Base-by-base conservation (phyloP, 805 yeast species). In the Wickerhamomyces rabaulensis region DNA sequence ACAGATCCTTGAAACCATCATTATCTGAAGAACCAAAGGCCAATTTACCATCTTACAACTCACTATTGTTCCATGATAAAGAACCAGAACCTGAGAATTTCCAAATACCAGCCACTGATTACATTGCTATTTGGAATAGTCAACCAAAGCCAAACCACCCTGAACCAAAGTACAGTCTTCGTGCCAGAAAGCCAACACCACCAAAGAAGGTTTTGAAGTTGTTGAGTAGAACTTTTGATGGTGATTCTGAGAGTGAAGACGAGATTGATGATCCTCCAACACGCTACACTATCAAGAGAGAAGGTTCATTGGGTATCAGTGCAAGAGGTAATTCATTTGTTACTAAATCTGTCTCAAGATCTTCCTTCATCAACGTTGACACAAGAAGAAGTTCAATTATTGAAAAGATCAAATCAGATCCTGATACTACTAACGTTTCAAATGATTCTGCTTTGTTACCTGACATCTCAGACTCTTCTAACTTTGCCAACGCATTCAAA, bases 391-490 rank as follows among this genome's bases (percentile, higher is more conserved):
- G 51, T 10, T 58, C 62, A 1, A 36, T 36, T 7, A 36, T 36
- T 12, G 39, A 36, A 7, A 19, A 36, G 19, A 5, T 36, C 23
- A 36, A 36, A 12, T 19, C 39, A n/a, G 25, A 36, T 9, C 23
- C 39, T 20, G 39, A 36, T 36, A 15, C 22, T 9, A 20, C 39
- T 5, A 43, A 53, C 22, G 26, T 45, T 9, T 49, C 53, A 7
- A 21, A n/a, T 3, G 54, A 44, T 7, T 9, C 45, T 35, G 31
- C 7, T 3, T 46, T 35, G 37, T 63, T 76, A 42, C 80, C 80
- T 4, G 76, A 76, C 49, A 42, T 74, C 23, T 69, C 78, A 1
- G 67, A 66, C 31, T 75, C 74, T 39, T 74, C 80, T 3, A 79
- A 75, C 15, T 71, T 76, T 56, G 78, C 67, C 41, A 61, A 62